Conservation (phyloP, 192 early-diverging fungal species). For the Nowakowskiella sp. region DNA sequence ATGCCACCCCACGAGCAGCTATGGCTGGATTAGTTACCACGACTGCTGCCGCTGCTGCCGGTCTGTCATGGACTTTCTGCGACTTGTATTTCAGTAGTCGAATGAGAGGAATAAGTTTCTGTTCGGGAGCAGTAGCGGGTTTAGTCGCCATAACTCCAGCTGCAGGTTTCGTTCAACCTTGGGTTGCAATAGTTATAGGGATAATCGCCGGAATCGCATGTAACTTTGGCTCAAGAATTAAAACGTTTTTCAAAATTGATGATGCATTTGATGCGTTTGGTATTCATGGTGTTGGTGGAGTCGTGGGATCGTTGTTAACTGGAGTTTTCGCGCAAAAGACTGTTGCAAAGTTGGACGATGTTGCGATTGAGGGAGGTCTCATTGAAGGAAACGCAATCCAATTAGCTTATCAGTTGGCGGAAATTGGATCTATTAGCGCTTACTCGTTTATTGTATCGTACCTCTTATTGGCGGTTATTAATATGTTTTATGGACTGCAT, state of each 20-base stretch:
- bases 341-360: constrained; percentile 60
- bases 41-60: constrained; percentile 71
- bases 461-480: constrained; percentile 60
- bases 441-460: constrained; percentile 48
- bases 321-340: constrained; percentile 81
- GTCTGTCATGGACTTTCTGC: constrained; percentile 72
- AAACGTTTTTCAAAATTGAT: constrained; percentile 79
- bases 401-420: constrained; percentile 67
- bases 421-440: constrained; percentile 54
- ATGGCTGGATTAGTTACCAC: constrained; percentile 83
- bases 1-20: constrained; percentile 74
- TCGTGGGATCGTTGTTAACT: constrained; percentile 78
- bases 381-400: constrained; percentile 77
- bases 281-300: constrained; percentile 55
- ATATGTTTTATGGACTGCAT: constrained; percentile 63
- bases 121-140: constrained; percentile 88
- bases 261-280: constrained; percentile 83
- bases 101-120: constrained; percentile 85
- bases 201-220: constrained; percentile 62
- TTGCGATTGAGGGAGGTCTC: constrained; percentile 52
- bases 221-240: constrained; percentile 75
- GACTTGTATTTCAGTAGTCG: constrained; percentile 70
- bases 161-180: constrained; percentile 77
- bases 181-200: constrained; percentile 76
- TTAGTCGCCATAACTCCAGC: constrained; percentile 90